phyloP scores from a whole-genome alignment of 306 rosid genomes.

The Gastrolobium bilobum region DNA sequence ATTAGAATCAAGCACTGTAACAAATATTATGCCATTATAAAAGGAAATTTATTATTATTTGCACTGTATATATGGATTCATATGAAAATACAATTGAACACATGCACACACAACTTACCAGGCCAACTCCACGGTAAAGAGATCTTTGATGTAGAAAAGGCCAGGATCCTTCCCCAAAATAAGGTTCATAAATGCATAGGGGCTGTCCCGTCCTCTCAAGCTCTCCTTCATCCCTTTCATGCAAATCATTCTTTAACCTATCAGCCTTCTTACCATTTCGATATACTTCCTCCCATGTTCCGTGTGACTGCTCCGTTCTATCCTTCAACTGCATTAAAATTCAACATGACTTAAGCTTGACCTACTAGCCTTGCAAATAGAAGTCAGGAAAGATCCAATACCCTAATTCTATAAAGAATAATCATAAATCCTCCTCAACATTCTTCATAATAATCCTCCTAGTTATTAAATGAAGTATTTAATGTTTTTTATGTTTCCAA shows the following conservation, averaged over 20 bases:
- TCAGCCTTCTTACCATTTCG: conserved; percentile 82
- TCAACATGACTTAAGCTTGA: conserved; percentile 31
- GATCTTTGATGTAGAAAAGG: conserved; percentile 83
- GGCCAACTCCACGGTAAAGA: conserved; percentile 91
- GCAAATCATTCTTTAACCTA: conserved; percentile 85
- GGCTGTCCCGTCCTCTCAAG: conserved; percentile 97
- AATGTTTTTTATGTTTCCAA: neutral
- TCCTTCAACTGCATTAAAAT: conserved; percentile 79
- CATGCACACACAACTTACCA: conserved; percentile 64
- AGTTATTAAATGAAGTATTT: neutral
- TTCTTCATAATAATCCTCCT: conserved; percentile 11
- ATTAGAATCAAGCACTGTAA: conserved; percentile 3
- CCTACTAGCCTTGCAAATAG: conserved; percentile 10
- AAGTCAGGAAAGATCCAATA: conserved; percentile 14
- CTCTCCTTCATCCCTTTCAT: conserved; percentile 95
- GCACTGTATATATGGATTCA: conserved; percentile 7
- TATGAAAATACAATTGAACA: neutral
- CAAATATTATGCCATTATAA: conserved; percentile 5
- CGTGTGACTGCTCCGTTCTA: conserved; percentile 84
- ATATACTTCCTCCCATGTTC: conserved; percentile 97
- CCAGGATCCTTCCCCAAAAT: conserved; percentile 94
- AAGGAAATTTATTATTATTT: neutral
- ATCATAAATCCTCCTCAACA: neutral
- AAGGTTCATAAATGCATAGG: conserved; percentile 94
- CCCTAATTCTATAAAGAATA: neutral